Evolutionary conservation across 495 filamentous ascomycete genomes (phyloP), one percentile per base, ranked within the genome.

Genomic region (Staphylotrichum longicolle): DNA sequence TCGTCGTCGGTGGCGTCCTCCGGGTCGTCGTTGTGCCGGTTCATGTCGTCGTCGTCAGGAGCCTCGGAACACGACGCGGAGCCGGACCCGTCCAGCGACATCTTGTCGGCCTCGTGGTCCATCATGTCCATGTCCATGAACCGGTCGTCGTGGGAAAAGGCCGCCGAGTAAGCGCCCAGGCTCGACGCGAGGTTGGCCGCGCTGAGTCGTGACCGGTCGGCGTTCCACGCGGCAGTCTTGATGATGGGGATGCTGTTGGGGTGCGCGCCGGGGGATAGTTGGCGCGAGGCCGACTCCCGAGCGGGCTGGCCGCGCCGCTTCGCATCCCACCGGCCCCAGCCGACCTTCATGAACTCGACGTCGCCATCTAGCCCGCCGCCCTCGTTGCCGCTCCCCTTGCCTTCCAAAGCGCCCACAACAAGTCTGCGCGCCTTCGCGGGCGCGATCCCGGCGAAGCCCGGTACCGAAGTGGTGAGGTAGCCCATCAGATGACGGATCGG

Each of bases 321-420:
- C 59, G 93, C 93, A 73, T 94, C 88, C 94, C 94, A 98, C 50
- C 91, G 86, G 52, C 94, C 94, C 94, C 94, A 98, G 61, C 94
- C 94, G 60, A 96, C 88, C 77, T 98, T 98, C 72, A 95, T 89
- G 68, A 97, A 98, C 65, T 88, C 81, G 57, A 98, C 89, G 57
- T 93, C 89, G 65, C 88, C 86, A 57, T 87, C 75, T 46, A 87
- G 80, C 54, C 87, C 90, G 44, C 84, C 83, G 35, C 78, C 82
- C 65, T 85, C 84, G 58, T 79, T 82, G 39, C 82, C 83, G 46
- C 75, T 81, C 61, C 86, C 86, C 62, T 88, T 85, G 66, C 86
- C 83, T 75, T 96, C 91, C 40, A 96, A 73, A 41, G 91, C 92
- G 27, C 85, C 87, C 20, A 95, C 92, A 3, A 96, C 90, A 41